These are phyloP conservation scores for Nicotiana tabacum DNA, from an alignment of 257 asterid genomes.

Conservation along the genomic window DNA sequence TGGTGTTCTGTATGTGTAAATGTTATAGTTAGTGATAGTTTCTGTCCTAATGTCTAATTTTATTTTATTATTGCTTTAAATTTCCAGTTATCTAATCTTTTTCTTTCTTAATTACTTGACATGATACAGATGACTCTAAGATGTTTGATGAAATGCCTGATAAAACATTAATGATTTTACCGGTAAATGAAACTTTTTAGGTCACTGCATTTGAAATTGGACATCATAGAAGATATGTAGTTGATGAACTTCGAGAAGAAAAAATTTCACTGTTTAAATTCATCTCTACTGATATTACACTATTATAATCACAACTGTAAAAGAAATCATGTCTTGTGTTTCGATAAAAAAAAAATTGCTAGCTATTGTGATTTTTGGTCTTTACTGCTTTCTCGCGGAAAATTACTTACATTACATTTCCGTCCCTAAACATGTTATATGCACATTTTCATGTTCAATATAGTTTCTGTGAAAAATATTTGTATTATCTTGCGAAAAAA, in stretches of 20 bases:
- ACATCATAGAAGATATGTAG: background rate
- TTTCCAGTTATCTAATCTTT: too few species aligned
- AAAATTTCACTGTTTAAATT: background rate
- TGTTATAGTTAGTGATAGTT: too few species aligned
- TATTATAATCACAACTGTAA: too few species aligned
- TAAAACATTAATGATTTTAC: background rate
- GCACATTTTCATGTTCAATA: too few species aligned
- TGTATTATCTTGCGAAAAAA: background rate
- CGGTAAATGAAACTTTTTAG: background rate
- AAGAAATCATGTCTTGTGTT: background rate
- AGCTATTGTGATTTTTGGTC: background rate
- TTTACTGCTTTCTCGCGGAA: background rate
- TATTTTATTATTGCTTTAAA: too few species aligned
- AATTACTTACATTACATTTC: too few species aligned
- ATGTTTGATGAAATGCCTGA: background rate
- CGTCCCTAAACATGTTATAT: background rate
- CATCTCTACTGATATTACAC: too few species aligned
- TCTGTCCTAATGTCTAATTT: too few species aligned
- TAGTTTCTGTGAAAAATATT: background rate
- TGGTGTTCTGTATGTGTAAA: too few species aligned
- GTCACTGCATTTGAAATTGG: background rate
- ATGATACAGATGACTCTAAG: background rate
- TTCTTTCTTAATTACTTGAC: too few species aligned
- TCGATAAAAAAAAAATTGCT: background rate
- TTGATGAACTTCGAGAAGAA: background rate